These are phyloP conservation scores for Paraconiothyrium sp. DNA, from an alignment of 2,329 filamentous ascomycete genomes.

Conservation along the genomic window DNA sequence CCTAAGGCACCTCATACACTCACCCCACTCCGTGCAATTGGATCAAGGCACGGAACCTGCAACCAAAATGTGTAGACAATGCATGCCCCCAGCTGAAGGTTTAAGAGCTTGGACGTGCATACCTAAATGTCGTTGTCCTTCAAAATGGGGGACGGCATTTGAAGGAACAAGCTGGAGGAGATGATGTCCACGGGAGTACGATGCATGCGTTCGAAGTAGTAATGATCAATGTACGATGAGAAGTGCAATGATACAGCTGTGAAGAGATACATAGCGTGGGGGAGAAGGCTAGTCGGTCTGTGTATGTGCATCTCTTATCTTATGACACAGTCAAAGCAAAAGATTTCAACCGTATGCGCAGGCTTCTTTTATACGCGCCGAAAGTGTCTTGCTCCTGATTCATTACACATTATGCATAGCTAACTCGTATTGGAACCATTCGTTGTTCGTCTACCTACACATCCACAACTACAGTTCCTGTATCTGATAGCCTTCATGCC, in stretches of 20 bases:
- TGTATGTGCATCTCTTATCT: constrained; percentile 11
- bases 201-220: neutral
- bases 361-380: neutral
- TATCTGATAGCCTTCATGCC: neutral
- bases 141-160: neutral
- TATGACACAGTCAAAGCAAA: neutral
- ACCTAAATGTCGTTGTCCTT: neutral
- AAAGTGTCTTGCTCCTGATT: neutral
- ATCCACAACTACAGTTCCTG: neutral
- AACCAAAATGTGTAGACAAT: neutral
- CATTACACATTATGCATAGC: neutral
- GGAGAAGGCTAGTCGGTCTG: constrained; percentile 14
- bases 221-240: neutral
- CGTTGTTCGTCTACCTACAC: neutral
- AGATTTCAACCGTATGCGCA: neutral
- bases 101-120: neutral
- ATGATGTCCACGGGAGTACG: neutral
- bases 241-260: neutral
- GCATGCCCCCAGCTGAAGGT: neutral
- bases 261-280: neutral
- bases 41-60: neutral
- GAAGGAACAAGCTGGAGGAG: neutral
- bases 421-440: neutral
- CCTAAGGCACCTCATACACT: neutral
- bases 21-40: neutral